Evolutionary conservation across 2,329 filamentous ascomycete species (phyloP), one percentile per base, ranked within the genome.

Genomic region (Botrytis tulipae): DNA sequence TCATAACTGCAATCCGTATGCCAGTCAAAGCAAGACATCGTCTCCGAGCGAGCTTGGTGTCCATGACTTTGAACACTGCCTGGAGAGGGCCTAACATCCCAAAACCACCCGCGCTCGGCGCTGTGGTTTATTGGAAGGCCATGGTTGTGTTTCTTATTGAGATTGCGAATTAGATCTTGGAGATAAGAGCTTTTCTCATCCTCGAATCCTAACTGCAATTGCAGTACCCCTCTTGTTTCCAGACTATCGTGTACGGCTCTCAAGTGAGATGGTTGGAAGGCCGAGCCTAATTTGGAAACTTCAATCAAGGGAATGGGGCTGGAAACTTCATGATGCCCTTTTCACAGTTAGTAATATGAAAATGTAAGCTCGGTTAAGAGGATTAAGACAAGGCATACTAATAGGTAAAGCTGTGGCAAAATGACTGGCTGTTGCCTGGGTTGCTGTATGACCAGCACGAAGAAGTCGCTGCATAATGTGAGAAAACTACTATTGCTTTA

Each of bases 1-100:
- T 78, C 79, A 54, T 80, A 81, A 3, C 76, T 79, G 60, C 79
- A 80, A 70, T 80, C 79, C 6, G 79, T 80, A 70, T 81, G 79
- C 79, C 79, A 81, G n/a, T 79, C 79, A 67, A 81, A 81, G 16
- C 76, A 75, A n/a, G 78, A 54, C 68, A 76, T 78, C 0, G 78
- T 67, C 44, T 67, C 65, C 22, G 65, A 67, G 35, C 65, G 42
- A 51, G 65, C 65, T 51, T 37, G 65, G 44, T 51, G 44, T 37
- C 20, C n/a, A 80, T 74, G 79, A 76, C 4, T 78, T 79, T 63
- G 78, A 73, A 37, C 77, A 78, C 35, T 76, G 62, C 62, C 25
- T 20, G 35, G n/a, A 35, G 77, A 75, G 14, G 79, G 78, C 59
- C 76, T 75, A 29, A 80, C 78, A 59, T 80, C 79, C 79, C 79